Percentiles rank a stretch among this genome's conserved stretches.
These are phyloP conservation scores for Sporisorium reilianum DNA, from an alignment of 1,284 basidiomycete genomes.

Conservation along the genomic window DNA sequence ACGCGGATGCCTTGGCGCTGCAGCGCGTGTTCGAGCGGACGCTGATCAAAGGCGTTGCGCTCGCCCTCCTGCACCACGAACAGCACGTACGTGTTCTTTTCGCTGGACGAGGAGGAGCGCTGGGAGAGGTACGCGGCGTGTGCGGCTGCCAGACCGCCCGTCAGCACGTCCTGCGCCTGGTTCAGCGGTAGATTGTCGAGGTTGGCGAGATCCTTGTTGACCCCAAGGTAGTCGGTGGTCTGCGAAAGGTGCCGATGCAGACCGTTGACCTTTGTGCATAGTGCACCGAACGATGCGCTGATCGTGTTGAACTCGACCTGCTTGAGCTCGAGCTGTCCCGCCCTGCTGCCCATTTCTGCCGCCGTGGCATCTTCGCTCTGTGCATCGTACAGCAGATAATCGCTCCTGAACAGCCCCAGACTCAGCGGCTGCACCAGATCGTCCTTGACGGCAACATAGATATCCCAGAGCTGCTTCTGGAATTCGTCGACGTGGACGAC, in stretches of 20 bases:
- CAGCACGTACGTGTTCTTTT: constrained; percentile 73
- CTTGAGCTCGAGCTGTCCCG: constrained; percentile 75
- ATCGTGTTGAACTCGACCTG: constrained; percentile 99
- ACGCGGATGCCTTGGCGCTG: constrained; percentile 72
- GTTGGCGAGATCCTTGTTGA: constrained; percentile 76
- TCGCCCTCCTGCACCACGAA: constrained; percentile 91
- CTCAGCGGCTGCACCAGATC: constrained; percentile 77
- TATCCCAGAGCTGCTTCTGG: constrained; percentile 84
- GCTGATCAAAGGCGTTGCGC: constrained; percentile 96
- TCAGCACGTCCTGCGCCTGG: constrained; percentile 78
- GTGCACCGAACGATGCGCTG: constrained; percentile 86
- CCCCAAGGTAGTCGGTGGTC: constrained; percentile 40
- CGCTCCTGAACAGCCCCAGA: constrained; percentile 93
- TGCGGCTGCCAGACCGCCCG: constrained; percentile 81
- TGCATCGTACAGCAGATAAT: constrained; percentile 86
- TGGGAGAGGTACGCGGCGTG: constrained; percentile 78
- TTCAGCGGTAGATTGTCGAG: constrained; percentile 80
- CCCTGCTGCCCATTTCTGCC: constrained; percentile 23
- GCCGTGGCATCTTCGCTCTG: background rate
- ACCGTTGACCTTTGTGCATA: constrained; percentile 80
- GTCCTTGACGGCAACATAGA: constrained; percentile 78
- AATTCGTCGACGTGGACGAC: constrained; percentile 89
- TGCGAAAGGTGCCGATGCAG: constrained; percentile 75
- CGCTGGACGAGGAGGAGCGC: background rate
- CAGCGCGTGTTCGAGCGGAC: constrained; percentile 86